Evolutionary conservation across 192 early-diverging fungal species (phyloP).

Genomic region (Gaertneriomyces semiglobifer): DNA sequence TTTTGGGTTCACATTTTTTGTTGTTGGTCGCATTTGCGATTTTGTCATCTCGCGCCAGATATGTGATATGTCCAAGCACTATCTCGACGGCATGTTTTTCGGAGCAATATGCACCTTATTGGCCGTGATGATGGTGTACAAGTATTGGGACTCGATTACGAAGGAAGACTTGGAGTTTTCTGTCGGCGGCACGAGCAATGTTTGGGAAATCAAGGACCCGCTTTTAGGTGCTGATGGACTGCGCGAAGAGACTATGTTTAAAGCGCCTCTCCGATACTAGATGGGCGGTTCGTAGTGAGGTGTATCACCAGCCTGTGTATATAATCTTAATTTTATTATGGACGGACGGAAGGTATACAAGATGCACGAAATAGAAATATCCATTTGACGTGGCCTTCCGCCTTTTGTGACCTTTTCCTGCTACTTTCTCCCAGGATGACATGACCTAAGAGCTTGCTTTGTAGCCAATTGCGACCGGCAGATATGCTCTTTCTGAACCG

Average conservation of each 20-base stretch:
- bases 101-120: constrained; percentile 83
- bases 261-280: too few relatives aligned
- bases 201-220: constrained; percentile 79
- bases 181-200: constrained; percentile 76
- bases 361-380: too few relatives aligned
- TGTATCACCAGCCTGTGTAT: too few relatives aligned
- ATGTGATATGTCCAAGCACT: constrained; percentile 88
- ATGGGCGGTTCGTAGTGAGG: too few relatives aligned
- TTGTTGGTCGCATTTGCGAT: constrained; percentile 77
- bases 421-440: too few relatives aligned
- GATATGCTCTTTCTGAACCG: too few relatives aligned
- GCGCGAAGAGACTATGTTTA: not conserved
- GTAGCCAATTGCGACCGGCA: too few relatives aligned
- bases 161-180: constrained; percentile 97
- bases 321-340: too few relatives aligned
- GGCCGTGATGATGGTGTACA: constrained; percentile 99
- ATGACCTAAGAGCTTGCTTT: too few relatives aligned
- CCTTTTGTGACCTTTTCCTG: too few relatives aligned
- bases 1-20: constrained; percentile 84
- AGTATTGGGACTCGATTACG: constrained; percentile 99
- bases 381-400: too few relatives aligned
- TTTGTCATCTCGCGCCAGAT: constrained; percentile 77
- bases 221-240: constrained; percentile 46
- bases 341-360: too few relatives aligned
- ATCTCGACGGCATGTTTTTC: constrained; percentile 97